Percentiles rank a stretch among this genome's conserved stretches.
phyloP scores from a whole-genome alignment of 1,139 yeast genomes.

The Zhuliangozyma blackwelliae region DNA sequence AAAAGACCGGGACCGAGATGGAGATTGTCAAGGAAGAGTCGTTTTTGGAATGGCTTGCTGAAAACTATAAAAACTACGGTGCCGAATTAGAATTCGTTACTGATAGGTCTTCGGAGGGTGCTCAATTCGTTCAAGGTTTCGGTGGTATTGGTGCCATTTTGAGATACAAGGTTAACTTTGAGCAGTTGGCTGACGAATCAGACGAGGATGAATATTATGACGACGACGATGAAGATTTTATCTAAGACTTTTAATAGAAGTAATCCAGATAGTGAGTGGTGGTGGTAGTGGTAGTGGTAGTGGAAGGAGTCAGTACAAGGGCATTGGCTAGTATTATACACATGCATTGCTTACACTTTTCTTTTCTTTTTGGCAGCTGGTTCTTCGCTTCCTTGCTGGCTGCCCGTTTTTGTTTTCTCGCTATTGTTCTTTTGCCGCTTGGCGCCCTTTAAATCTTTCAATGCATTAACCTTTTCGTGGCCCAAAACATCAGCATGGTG shows the following conservation, averaged over 20 bases:
- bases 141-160: constrained; percentile 98
- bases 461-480: constrained; percentile 62
- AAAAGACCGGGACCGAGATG: constrained; percentile 84
- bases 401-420: constrained; percentile 9
- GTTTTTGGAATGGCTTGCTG: constrained; percentile 95
- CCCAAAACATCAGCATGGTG: constrained; percentile 73
- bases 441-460: constrained; percentile 53
- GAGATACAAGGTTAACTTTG: constrained; percentile 95
- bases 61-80: constrained; percentile 89
- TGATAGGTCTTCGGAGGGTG: constrained; percentile 96
- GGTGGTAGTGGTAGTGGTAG: no score
- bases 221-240: constrained; percentile 60
- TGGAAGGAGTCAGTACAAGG: no score
- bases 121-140: constrained; percentile 94
- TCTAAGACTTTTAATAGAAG: constrained; percentile 17
- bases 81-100: constrained; percentile 94
- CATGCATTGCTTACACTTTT: constrained; percentile 1
- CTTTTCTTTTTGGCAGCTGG: constrained; percentile 1
- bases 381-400: constrained; percentile 4
- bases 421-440: constrained; percentile 14
- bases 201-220: constrained; percentile 85
- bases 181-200: constrained; percentile 84
- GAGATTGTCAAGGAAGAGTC: constrained; percentile 79
- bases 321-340: background rate
- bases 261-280: background rate